Evolutionary conservation across 1,139 yeast species (phyloP).

Genomic region (Kodamaea ohmeri): DNA sequence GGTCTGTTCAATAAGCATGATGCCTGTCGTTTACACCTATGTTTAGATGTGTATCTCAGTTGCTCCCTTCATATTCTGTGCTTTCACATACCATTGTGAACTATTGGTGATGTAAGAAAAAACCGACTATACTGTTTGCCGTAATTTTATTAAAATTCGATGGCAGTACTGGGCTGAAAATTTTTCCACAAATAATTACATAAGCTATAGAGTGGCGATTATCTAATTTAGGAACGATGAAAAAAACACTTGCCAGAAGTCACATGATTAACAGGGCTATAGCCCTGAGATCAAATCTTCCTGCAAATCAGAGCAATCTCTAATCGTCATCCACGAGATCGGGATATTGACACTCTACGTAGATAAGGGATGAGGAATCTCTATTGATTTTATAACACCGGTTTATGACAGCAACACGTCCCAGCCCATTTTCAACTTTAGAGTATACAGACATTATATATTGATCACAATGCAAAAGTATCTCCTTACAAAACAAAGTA

Average conservation of each 20-base stretch:
- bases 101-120: constrained; percentile 15
- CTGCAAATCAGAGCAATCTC: constrained; percentile 4
- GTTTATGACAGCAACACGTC: constrained; percentile 4
- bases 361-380: constrained; percentile 4
- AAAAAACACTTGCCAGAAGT: neutral
- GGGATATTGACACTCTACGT: neutral
- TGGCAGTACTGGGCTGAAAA: constrained; percentile 13
- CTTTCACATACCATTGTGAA: constrained; percentile 26
- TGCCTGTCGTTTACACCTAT: too few relatives aligned
- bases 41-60: too few relatives aligned
- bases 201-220: neutral
- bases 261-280: constrained; percentile 13
- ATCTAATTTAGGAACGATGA: constrained; percentile 1
- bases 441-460: constrained; percentile 8
- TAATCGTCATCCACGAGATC: neutral
- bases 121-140: constrained; percentile 3
- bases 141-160: constrained; percentile 5
- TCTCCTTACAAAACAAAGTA: constrained; percentile 6
- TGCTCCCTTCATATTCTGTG: constrained; percentile 1
- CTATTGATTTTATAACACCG: constrained; percentile 5
- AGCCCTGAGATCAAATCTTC: constrained; percentile 11
- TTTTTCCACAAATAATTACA: constrained; percentile 11
- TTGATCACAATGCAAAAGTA: constrained; percentile 8
- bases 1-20: too few relatives aligned
- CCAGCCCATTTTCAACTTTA: constrained; percentile 3